Base-by-base conservation (phyloP, 192 early-diverging fungal genomes). In the Chytriomyces sp. region DNA sequence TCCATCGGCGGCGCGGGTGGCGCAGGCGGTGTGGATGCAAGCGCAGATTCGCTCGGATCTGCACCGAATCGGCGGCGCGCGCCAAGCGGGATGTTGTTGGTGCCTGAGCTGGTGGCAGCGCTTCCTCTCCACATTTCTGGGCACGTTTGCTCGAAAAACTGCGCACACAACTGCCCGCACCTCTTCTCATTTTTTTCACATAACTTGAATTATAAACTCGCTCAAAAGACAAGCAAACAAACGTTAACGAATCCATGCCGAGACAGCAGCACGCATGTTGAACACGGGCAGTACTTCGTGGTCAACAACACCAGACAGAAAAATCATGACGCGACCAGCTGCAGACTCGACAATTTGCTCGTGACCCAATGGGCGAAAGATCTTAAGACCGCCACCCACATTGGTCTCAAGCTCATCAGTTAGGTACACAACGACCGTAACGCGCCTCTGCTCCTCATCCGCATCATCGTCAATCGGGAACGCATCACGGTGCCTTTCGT, bases 291-390 rank as follows among this genome's bases (percentile, higher is more conserved):
- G 52, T 12, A 75, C 64, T 59, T 75, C 74, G 39, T 89, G 82
- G 33, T 89, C 88, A 40, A 84, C 79, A 19, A 87, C 88, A 12
- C 88, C 88, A 56, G 83, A 80, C 53, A 87, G 54, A 60, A 85
- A 84, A 3, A 85, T 53, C 3, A 87, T 72, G 36, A 86, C 73
- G 1, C 85, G 65, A 8, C 80, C 82, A 5, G 79, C 80, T 52
- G 77, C 55, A 6, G 80, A 72, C 2, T 78, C 81, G 19, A 83
- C 72, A 5, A 72, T 76, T 26, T 77, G 65, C 31, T 80, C 76
- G 22, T 75, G 71, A 6, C 72, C 78, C 3, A 73, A 44, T 62
- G 81, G 82, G 52, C 81, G 80, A 72, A 80, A 83, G n/a, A 89
- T 62, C 52, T 80, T 74, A 22, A 89, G 70, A 55, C 85, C 83